Conservation (phyloP, 129 eudicot species). For the Apium graveolens region DNA sequence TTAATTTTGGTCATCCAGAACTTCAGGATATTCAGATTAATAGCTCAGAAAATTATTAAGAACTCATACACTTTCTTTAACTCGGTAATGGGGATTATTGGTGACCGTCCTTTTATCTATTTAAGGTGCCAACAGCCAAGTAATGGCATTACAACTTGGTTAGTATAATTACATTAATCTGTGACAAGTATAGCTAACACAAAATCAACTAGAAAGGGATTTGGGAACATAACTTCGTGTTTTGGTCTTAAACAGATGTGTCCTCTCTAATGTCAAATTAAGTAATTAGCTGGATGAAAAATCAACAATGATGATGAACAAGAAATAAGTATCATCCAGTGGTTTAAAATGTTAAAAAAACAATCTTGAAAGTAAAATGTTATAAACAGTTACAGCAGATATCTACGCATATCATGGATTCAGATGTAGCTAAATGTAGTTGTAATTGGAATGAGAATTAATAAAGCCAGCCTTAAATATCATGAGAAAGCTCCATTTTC, state of each 20-base stretch:
- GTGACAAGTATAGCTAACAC: no score
- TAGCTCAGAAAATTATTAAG: no score
- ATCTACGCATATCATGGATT: not conserved
- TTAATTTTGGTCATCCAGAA: no score
- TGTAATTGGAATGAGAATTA: not conserved
- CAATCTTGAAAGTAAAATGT: not conserved
- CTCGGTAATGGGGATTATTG: no score
- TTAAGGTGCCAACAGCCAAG: no score
- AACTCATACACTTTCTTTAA: no score
- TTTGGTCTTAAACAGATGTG: not conserved
- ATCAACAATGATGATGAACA: not conserved
- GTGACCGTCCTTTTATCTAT: no score
- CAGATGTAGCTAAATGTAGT: not conserved
- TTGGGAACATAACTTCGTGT: not conserved
- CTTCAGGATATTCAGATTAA: no score
- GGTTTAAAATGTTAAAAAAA: not conserved
- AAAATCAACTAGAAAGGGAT: no score
- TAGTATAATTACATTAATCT: no score
- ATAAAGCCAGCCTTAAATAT: constrained; percentile 11
- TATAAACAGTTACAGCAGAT: not conserved
- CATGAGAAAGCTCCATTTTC: constrained; percentile 43
- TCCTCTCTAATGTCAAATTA: not conserved
- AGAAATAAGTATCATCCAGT: not conserved
- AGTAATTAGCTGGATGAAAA: not conserved
- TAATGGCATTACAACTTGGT: no score